Conservation (phyloP, 371 early-diverging fungal species). For the Apophysomyces variabilis region DNA sequence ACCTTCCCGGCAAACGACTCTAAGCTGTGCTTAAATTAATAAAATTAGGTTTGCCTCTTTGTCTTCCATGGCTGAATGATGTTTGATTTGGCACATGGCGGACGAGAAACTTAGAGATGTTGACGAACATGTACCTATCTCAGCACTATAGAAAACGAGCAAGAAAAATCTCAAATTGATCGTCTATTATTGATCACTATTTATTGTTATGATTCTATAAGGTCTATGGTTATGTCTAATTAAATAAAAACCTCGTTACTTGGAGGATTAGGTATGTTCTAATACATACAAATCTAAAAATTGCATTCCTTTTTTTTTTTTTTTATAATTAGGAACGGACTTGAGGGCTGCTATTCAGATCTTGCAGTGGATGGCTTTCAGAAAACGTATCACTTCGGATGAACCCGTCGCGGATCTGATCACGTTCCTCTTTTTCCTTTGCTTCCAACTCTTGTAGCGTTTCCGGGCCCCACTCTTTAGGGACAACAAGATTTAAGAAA, state of each 20-base stretch:
- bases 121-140: too few relatives aligned
- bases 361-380: constrained; percentile 16
- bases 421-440: constrained; percentile 31
- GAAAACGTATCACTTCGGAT: constrained; percentile 22
- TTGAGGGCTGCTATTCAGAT: not conserved
- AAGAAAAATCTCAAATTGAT: too few relatives aligned
- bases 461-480: constrained; percentile 47
- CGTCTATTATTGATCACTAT: not conserved
- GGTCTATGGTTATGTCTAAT: too few relatives aligned
- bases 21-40: constrained; percentile 15
- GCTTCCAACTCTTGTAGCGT: constrained; percentile 39
- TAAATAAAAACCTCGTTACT: too few relatives aligned
- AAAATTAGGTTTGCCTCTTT: too few relatives aligned
- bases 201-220: not conserved
- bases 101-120: too few relatives aligned
- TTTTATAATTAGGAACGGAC: not conserved
- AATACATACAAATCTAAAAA: too few relatives aligned
- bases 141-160: too few relatives aligned
- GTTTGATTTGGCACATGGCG: too few relatives aligned
- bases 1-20: constrained; percentile 40
- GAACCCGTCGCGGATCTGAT: constrained; percentile 45
- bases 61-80: too few relatives aligned
- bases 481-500: constrained; percentile 55
- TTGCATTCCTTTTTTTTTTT: too few relatives aligned
- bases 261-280: too few relatives aligned